Conservation (phyloP, 257 asterid species). For the Ligustrum vulgare region DNA sequence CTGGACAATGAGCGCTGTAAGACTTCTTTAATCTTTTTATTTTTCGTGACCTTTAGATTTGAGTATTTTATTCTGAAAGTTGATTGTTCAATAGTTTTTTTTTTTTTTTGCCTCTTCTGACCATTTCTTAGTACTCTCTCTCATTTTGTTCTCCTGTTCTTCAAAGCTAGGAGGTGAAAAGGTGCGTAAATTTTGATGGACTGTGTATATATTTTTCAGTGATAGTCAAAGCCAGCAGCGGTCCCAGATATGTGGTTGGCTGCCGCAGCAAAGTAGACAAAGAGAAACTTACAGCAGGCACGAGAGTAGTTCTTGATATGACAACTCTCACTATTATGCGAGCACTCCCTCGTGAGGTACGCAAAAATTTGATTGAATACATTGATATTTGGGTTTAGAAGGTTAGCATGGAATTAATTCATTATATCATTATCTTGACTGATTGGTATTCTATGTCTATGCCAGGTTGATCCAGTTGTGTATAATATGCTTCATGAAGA, state of each 20-base stretch:
- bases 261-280: constrained; percentile 97
- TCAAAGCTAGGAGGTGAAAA: neutral
- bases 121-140: neutral
- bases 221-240: constrained; percentile 96
- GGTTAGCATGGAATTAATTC: constrained; percentile 8
- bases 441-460: constrained; percentile 16
- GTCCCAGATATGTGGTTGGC: constrained; percentile 97
- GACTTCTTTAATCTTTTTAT: constrained; percentile 19
- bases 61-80: neutral
- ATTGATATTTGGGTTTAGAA: neutral
- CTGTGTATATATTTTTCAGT: constrained; percentile 39
- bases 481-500: constrained; percentile 98
- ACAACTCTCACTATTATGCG: constrained; percentile 97
- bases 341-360: constrained; percentile 97
- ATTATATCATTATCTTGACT: neutral
- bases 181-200: constrained; percentile 2
- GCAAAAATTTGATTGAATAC: constrained; percentile 5
- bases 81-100: neutral
- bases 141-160: neutral
- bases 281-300: constrained; percentile 89
- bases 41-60: neutral
- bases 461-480: constrained; percentile 95
- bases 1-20: constrained; percentile 92
- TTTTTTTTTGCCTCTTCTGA: neutral
- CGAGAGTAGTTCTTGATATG: constrained; percentile 97